Evolutionary conservation across 2,329 filamentous ascomycete genomes (phyloP), one percentile per base, ranked within the genome.

Genomic region (Dendrostoma leiphaemia): DNA sequence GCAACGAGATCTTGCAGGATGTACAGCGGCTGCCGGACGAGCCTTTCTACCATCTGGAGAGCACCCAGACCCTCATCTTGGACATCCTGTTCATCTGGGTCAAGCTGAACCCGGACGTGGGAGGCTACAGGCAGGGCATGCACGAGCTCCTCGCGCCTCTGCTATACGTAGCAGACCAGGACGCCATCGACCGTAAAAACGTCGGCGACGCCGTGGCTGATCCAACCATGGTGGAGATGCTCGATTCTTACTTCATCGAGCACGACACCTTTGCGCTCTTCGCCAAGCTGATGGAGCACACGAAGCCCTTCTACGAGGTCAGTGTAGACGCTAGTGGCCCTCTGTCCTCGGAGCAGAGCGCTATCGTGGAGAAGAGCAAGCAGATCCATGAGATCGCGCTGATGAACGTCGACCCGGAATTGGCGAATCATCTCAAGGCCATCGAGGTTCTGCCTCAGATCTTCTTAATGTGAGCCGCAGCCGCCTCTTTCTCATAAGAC

Each of bases 71-170:
- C 38, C 89, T 90, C 70, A 86, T 99, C 63, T 74, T 95, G 29
- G 90, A 99, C 66, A 85, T 97, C 29, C 77, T 99, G 31, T 99
- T 97, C 70, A 82, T 99, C 61, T 97, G 92, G 72, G 94, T 91
- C 74, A 97, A 96, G 70, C 81, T 95, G 50, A 90, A 97, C 65
- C 90, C 90, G 2, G 85, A 88, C 61, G 80, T 91, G 51, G 91
- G 91, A 15, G 91, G 84, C 17, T 99, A 99, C 68, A 85, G 94
- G n/a, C 94, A 99, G 73, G 94, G 94, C 10, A 99, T 99, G 93
- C 94, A 99, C 68, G 94, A 99, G 71, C 77, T 99, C 40, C 78
- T 97, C 13, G 94, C 94, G 0, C 92, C 94, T 0, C 85, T 99
- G 34, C 75, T 97, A 6, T 91, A 91, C 80, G 89, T 91, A 2